phyloP scores from a whole-genome alignment of 495 filamentous ascomycete species.

The Talaromyces borbonicus region DNA sequence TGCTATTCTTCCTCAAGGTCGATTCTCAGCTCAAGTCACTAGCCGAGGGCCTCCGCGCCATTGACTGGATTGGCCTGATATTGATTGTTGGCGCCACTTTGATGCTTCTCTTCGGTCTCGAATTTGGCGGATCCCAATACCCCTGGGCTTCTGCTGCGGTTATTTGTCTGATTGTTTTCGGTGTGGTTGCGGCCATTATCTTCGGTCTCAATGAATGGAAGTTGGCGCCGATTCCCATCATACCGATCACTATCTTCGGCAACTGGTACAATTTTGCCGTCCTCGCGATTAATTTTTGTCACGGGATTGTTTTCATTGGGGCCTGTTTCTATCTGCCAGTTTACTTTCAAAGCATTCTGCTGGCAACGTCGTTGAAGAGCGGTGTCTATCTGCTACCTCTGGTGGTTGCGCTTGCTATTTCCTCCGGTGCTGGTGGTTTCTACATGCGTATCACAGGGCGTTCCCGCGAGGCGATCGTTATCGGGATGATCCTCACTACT shows the following conservation, averaged over 20 bases:
- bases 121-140: conserved; percentile 62
- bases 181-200: conserved; percentile 46
- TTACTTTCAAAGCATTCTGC: conserved; percentile 69
- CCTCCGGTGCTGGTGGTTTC: conserved; percentile 52
- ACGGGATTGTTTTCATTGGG: conserved; percentile 65
- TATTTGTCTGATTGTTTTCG: conserved; percentile 71
- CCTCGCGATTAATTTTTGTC: conserved; percentile 48
- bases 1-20: conserved; percentile 63
- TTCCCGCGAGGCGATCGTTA: conserved; percentile 38
- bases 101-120: conserved; percentile 72
- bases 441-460: conserved; percentile 61
- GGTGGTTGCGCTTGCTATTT: conserved; percentile 56
- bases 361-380: conserved; percentile 58
- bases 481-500: conserved; percentile 40
- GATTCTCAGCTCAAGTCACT: conserved; percentile 67
- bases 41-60: conserved; percentile 55
- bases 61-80: conserved; percentile 66
- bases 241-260: conserved; percentile 61
- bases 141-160: conserved; percentile 69
- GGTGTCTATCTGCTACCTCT: conserved; percentile 78
- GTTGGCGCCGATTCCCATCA: conserved; percentile 65
- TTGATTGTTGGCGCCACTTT: conserved; percentile 65
- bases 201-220: conserved; percentile 64
- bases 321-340: conserved; percentile 68
- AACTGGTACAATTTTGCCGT: conserved; percentile 48